Percentiles rank a stretch among this genome's conserved stretches.
Evolutionary conservation across 441 rosid species (phyloP).

Genomic region (Eutrema salsugineum): DNA sequence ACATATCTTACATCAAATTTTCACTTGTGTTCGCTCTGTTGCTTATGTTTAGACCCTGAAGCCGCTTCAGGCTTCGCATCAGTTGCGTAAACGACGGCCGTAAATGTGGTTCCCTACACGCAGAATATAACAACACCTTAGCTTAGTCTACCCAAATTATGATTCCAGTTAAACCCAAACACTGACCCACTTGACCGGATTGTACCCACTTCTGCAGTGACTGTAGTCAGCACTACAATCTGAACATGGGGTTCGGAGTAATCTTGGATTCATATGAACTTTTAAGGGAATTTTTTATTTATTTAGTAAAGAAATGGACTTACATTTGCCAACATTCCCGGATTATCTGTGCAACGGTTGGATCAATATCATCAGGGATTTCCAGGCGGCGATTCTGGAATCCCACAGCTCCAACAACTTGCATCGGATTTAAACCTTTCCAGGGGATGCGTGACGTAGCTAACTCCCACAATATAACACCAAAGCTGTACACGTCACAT

Average conservation of each 20-base stretch:
- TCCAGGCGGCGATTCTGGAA: slow-evolving; percentile 91
- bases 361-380: slow-evolving; percentile 74
- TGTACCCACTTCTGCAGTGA: not conserved
- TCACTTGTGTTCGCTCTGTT: slow-evolving; percentile 38
- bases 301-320: slow-evolving; percentile 29
- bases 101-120: slow-evolving; percentile 76
- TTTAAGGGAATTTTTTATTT: not conserved
- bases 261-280: not conserved
- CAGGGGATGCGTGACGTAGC: slow-evolving; percentile 77
- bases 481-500: slow-evolving; percentile 98
- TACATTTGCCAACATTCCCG: slow-evolving; percentile 90
- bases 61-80: slow-evolving; percentile 55
- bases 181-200: not conserved
- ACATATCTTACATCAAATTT: slow-evolving; percentile 36
- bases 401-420: slow-evolving; percentile 99
- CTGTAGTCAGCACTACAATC: not conserved
- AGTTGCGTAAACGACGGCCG: slow-evolving; percentile 87
- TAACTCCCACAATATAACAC: slow-evolving; percentile 97
- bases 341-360: slow-evolving; percentile 72
- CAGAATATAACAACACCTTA: not conserved
- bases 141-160: not conserved
- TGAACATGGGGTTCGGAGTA: not conserved
- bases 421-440: slow-evolving; percentile 98
- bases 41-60: slow-evolving; percentile 51
- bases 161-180: not conserved